Base-by-base conservation (phyloP, 1,139 yeast genomes). In the Suhomyces taliae region DNA sequence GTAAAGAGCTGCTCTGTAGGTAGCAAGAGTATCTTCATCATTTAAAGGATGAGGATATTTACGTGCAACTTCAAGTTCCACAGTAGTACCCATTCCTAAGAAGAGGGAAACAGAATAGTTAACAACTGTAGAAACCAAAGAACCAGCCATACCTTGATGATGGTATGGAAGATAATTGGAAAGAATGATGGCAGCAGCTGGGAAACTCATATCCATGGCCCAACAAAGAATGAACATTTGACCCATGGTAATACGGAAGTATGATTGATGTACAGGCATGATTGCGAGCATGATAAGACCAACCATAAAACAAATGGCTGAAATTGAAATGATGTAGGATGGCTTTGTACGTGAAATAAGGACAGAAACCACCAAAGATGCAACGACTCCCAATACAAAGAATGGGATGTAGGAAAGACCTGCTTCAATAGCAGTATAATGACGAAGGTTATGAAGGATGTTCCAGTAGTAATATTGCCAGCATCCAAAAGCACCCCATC, bases 111-210 rank as follows among this genome's bases (percentile, higher is more conserved):
- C 81, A 1, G 82, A 76, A 52, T 80, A 80, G 56, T 79, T 80
- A 11, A 77, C 72, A 50, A 79, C 76, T 0, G 85, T 81, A 27
- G 80, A 67, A 1, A 80, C 81, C 45, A 80, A 60, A 1, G 84
- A 79, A 1, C 83, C 83, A 0, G 83, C 84, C 80, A 81, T 78
- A 31, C 85, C 85, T 59, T 81, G 85, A 49, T 78, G 77, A 45
- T 71, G 69, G 46, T 62, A 58, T 0, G 85, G 84, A 37, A 81
- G 60, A 39, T 61, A 68, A 51, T 81, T 82, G 9, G 82, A 77
- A 37, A 80, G 58, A 7, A 80, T 71, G 34, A 81, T 69, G 0
- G 84, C 72, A 0, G 83, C 78, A 2, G 84, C 79, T 2, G 85
- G 85, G 56, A 80, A 81, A 34, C 83, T 77, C 54, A 78, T 61